Conservation (phyloP, 495 filamentous ascomycete genomes). For the Apodospora peruviana region DNA sequence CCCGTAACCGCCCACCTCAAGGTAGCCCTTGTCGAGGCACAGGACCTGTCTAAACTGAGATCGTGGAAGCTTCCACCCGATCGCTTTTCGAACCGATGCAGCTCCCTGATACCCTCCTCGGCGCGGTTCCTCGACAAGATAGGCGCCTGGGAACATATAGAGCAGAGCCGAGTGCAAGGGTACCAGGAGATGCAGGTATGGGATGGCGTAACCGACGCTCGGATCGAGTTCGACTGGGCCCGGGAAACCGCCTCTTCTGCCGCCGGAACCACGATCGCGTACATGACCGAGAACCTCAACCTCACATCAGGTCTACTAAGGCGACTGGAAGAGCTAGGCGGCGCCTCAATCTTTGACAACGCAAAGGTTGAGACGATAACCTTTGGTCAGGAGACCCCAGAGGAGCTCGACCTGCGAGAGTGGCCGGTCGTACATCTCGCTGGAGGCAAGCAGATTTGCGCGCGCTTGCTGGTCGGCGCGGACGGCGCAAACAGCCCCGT, state of each 20-base stretch:
- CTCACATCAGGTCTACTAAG: constrained; percentile 69
- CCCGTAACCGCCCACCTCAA: constrained; percentile 68
- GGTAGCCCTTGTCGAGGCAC: constrained; percentile 84
- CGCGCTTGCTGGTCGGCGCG: constrained; percentile 84
- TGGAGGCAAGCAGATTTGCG: constrained; percentile 56
- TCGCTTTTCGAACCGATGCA: constrained; percentile 87
- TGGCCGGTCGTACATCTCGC: constrained; percentile 80
- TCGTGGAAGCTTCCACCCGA: constrained; percentile 58
- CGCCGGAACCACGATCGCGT: constrained; percentile 62
- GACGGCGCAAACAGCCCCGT: constrained; percentile 95
- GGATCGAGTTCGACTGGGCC: constrained; percentile 82
- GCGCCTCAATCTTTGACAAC: constrained; percentile 64
- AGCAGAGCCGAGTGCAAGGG: constrained; percentile 63
- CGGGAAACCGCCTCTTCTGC: constrained; percentile 39
- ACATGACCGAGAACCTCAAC: constrained; percentile 95
- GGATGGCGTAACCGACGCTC: constrained; percentile 84
- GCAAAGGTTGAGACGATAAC: constrained; percentile 71
- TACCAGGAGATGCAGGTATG: constrained; percentile 95
- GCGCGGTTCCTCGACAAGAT: constrained; percentile 65
- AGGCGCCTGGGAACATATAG: constrained; percentile 80
- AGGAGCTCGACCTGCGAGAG: constrained; percentile 65
- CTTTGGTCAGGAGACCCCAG: constrained; percentile 56
- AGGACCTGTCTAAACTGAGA: constrained; percentile 65
- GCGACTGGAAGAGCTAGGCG: constrained; percentile 62
- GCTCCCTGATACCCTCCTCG: constrained; percentile 85